Base-by-base conservation (phyloP, 2,329 filamentous ascomycete species). In the Bipolaris oryzae region DNA sequence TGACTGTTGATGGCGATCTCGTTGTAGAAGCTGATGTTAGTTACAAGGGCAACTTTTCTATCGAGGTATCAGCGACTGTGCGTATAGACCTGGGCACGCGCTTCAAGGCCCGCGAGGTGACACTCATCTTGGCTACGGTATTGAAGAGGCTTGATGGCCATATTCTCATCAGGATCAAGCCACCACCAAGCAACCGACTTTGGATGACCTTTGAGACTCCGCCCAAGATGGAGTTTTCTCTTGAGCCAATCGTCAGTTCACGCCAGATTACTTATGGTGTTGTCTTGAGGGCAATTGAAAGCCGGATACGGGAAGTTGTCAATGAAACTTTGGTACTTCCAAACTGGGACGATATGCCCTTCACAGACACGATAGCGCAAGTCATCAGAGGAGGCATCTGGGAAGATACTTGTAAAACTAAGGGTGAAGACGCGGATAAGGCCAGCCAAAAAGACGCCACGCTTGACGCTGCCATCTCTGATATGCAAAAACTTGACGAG, bases 151-250 rank as follows among this genome's bases (percentile, higher is more conserved):
- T 98, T 1, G 91, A 96, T 68, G 95, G 95, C 0, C 94, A 96
- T 68, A 78, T 91, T 43, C 79, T 96, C 28, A 82, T 97, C 69
- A 90, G 92, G 69, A 88, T 98, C 75, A 99, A 99, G 75, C 91
- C 95, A 6, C 92, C 94, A 15, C 95, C 95, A 0, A 97, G 92
- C 76, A 99, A 99, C 74, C 87, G 95, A 38, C 76, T 96, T n/a
- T 99, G 95, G 95, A 86, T 98, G 64, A 89, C 92, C 0, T 99
- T 99, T 72, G 91, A 96, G 73, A 87, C 87, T n/a, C 91, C 92
- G 83, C 95, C 95, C 16, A 93, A 94, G 71, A 89, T 99, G 80
- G 92, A 96, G 60, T 88, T 97, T 82, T 87, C 87, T n/a, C 91
- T 98, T 41, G 92, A 98, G 74, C 95, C 95, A 3, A 93, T 99